Evolutionary conservation across 1,139 yeast genomes (phyloP).

Genomic region (Candida sp.): DNA sequence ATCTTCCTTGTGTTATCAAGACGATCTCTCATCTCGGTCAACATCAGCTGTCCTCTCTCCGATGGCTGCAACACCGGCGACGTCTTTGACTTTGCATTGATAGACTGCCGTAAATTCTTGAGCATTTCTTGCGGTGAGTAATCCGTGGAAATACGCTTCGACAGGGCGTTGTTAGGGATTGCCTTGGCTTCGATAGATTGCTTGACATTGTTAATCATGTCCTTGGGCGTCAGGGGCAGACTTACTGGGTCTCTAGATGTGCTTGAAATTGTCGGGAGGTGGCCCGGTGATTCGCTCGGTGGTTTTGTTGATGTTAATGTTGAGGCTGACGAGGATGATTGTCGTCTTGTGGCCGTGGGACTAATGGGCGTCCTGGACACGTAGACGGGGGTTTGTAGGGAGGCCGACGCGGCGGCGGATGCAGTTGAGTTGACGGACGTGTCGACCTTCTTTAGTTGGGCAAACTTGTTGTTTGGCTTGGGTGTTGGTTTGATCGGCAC

Average conservation of each 20-base stretch:
- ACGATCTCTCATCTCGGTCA: conserved; percentile 30
- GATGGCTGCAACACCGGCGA: conserved; percentile 6
- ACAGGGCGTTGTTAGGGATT: conserved; percentile 17
- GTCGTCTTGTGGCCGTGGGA: not conserved
- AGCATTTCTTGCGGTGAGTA: conserved; percentile 35
- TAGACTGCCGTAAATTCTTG: conserved; percentile 25
- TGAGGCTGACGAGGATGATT: not conserved
- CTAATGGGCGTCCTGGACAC: not conserved
- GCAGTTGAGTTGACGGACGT: not conserved
- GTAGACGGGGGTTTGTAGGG: not conserved
- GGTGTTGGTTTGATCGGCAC: conserved; percentile 1
- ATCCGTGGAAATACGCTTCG: conserved; percentile 22
- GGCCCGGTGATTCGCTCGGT: not conserved
- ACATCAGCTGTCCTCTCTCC: conserved; percentile 16
- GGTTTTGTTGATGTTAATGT: not conserved
- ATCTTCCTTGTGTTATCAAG: conserved; percentile 21
- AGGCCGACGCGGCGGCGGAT: conserved; percentile 1
- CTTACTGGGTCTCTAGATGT: not conserved
- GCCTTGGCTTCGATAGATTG: conserved; percentile 26
- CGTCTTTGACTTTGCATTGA: conserved; percentile 23
- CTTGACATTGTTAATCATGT: conserved; percentile 27
- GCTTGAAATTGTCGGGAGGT: not conserved
- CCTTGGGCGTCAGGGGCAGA: conserved; percentile 20
- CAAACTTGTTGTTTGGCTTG: not conserved
- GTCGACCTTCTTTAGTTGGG: conserved; percentile 4